Evolutionary conservation across 2,329 filamentous ascomycete species (phyloP).

Genomic region (Apiospora saccharicola): DNA sequence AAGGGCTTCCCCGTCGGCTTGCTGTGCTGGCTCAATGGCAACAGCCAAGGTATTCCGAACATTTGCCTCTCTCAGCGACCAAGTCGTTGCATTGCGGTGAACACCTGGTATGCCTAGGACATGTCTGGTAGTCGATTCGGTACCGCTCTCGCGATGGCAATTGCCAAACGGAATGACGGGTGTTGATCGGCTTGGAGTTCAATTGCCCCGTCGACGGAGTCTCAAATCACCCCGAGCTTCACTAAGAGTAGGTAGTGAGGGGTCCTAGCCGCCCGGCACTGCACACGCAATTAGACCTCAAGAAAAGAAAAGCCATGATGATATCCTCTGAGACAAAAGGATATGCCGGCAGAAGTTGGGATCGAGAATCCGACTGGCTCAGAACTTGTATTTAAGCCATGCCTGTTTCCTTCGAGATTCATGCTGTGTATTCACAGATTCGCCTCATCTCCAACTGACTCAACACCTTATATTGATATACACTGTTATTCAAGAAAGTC

Average conservation of each 20-base stretch:
- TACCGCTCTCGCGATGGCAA: not conserved
- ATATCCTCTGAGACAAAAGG: not conserved
- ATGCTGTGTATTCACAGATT: not conserved
- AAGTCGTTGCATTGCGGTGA: not conserved
- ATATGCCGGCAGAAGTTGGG: not conserved
- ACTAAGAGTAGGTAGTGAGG: not conserved
- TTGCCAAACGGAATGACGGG: too few relatives aligned
- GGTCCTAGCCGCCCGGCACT: not conserved
- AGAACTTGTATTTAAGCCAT: not conserved
- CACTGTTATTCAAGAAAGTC: not conserved
- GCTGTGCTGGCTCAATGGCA: not conserved
- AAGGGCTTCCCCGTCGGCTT: not conserved
- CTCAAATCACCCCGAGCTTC: not conserved
- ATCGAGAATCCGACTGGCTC: not conserved
- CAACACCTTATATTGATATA: too few relatives aligned
- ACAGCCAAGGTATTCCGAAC: not conserved
- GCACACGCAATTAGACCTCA: not conserved
- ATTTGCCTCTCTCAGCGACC: not conserved
- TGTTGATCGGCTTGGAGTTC: not conserved
- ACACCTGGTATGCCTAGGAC: not conserved
- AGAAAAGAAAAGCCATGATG: not conserved
- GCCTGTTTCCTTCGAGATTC: not conserved
- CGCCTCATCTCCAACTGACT: not conserved
- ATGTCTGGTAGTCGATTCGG: not conserved
- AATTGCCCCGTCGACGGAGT: not conserved